Evolutionary conservation across 23 red algal species (phyloP), one percentile per base, ranked within the genome.

Genomic region (Gracilariopsis chorda): DNA sequence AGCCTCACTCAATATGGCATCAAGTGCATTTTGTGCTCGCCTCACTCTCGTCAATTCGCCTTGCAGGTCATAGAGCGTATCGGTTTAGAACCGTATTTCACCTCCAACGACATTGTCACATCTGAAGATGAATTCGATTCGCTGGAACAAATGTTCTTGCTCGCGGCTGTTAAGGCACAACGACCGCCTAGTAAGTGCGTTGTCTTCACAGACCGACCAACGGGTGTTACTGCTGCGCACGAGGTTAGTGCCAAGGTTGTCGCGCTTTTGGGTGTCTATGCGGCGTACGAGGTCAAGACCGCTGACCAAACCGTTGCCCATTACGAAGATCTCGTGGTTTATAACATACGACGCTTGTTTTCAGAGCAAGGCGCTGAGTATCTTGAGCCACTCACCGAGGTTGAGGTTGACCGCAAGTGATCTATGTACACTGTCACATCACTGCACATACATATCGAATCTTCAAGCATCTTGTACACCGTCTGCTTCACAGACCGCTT

Each of bases 281-380:
- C 82, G 20, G 93, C 97, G 13, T 99, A 85, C 59, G 97, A 99
- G 75, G 39, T 99, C 21, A 88, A 79, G 37, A 77, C 61, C 29
- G 97, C 97, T 14, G 97, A 99, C 67, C 48, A 69, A 29, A 86
- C 77, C 30, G 90, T 99, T 28, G 59, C 44, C n/a, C 77, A 82
- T 59, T 94, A 86, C 29, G 90, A 96, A 47, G 76, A 94, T 27
- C 92, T 99, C 17, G 84, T 82, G 16, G 87, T 99, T 28, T 77
- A 89, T 51, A 94, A 95, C 77, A 88, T 99, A 48, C 61, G 90
- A 30, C 53, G 92, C 36, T 69, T 99, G 69, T 99, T 99, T 92
- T 87, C 90, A 57, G 83, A 96, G 40, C 90, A 84, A 20, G 87
- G 82, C 14, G 53, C 73, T 61, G 92, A 82, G 83, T 63, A 57